These are phyloP conservation scores for Trametes sanguinea DNA, from an alignment of 768 basidiomycete species.

Conservation along the genomic window DNA sequence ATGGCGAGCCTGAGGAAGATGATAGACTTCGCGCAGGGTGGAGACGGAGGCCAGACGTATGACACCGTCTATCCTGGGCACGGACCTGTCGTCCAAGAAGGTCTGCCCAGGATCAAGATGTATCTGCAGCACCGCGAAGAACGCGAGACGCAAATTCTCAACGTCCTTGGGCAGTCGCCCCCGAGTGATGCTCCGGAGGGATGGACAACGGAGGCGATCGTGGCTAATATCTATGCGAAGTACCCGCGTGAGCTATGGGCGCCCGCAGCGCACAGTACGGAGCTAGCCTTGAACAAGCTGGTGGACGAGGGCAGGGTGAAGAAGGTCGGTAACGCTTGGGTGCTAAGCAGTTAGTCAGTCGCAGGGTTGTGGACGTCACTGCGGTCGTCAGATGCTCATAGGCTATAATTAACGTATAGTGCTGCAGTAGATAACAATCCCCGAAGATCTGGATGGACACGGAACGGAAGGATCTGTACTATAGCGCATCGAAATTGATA, in stretches of 20 bases:
- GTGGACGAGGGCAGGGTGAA: slow-evolving; percentile 60
- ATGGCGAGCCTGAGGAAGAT: slow-evolving; percentile 63
- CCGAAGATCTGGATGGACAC: slow-evolving; percentile 4
- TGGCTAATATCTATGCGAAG: slow-evolving; percentile 64
- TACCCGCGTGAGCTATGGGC: slow-evolving; percentile 74
- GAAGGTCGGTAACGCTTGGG: slow-evolving; percentile 22
- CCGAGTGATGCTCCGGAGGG: slow-evolving; percentile 28
- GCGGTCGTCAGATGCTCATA: not conserved
- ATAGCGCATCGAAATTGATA: slow-evolving; percentile 97
- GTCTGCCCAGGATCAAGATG: slow-evolving; percentile 56
- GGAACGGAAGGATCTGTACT: slow-evolving; percentile 30
- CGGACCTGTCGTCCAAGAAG: slow-evolving; percentile 74
- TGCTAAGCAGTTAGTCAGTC: slow-evolving; percentile 8
- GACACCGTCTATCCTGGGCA: slow-evolving; percentile 83
- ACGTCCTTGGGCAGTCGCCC: slow-evolving; percentile 43
- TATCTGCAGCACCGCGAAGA: slow-evolving; percentile 84
- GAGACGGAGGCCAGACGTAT: slow-evolving; percentile 40
- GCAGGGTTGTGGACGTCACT: not conserved
- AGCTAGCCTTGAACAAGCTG: slow-evolving; percentile 75
- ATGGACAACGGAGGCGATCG: slow-evolving; percentile 70
- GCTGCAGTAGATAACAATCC: slow-evolving; percentile 6
- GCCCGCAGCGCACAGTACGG: slow-evolving; percentile 68
- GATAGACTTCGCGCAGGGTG: slow-evolving; percentile 36
- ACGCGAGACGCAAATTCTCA: slow-evolving; percentile 77
- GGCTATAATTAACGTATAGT: slow-evolving; percentile 11